Conservation (phyloP, 2,329 filamentous ascomycete genomes). For the Chalaropsis ovoidea region DNA sequence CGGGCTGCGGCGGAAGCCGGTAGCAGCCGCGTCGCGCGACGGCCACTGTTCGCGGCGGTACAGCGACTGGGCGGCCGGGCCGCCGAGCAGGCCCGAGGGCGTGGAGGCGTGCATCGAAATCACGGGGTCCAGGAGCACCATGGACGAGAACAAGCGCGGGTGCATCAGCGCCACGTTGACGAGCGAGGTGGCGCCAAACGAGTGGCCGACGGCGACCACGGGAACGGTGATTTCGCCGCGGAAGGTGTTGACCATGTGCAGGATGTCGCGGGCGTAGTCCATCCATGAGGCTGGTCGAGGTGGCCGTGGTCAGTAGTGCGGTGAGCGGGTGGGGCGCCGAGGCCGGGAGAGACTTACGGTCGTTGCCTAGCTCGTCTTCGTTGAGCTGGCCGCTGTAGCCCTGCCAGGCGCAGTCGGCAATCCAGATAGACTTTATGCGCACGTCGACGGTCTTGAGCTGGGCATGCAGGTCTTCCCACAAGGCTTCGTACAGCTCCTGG, state of each 20-base stretch:
- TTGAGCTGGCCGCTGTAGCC: constrained; percentile 71
- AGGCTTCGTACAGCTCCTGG: constrained; percentile 80
- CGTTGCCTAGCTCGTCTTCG: constrained; percentile 65
- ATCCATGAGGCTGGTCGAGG: constrained; percentile 63
- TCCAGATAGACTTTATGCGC: constrained; percentile 73
- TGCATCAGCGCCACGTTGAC: constrained; percentile 63
- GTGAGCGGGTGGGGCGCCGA: background rate
- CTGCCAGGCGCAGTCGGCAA: constrained; percentile 79
- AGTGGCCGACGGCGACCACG: constrained; percentile 76
- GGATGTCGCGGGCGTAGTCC: constrained; percentile 74
- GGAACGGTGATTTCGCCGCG: constrained; percentile 57
- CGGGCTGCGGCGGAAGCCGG: constrained; percentile 54
- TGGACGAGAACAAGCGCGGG: constrained; percentile 64
- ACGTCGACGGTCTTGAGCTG: constrained; percentile 48
- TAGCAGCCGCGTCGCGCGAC: constrained; percentile 56
- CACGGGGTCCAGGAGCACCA: constrained; percentile 78
- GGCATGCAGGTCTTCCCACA: constrained; percentile 73
- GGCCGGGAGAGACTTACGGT: constrained; percentile 51
- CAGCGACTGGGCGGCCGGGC: constrained; percentile 51
- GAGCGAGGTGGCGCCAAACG: constrained; percentile 70
- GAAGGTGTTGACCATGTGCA: constrained; percentile 77
- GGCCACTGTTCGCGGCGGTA: constrained; percentile 74
- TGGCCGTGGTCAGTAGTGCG: background rate
- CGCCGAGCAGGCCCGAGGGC: constrained; percentile 22
- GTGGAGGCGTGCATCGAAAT: constrained; percentile 43